Evolutionary conservation across 2,329 filamentous ascomycete genomes (phyloP).

Genomic region (Exophiala lecanii-corni): DNA sequence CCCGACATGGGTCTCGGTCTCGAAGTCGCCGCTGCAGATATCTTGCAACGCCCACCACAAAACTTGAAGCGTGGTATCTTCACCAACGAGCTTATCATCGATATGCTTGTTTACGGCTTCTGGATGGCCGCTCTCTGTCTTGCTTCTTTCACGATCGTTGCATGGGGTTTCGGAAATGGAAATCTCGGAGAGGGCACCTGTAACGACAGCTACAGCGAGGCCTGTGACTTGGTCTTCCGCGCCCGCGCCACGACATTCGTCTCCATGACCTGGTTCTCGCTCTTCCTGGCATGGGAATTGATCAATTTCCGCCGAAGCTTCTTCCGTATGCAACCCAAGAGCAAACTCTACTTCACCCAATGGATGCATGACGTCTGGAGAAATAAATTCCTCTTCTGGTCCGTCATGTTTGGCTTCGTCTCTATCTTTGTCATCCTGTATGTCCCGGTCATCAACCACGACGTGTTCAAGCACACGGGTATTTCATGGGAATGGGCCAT

Average conservation of each 20-base stretch:
- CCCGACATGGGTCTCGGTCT: slow-evolving; percentile 85
- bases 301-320: slow-evolving; percentile 67
- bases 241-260: slow-evolving; percentile 70
- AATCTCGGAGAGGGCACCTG: slow-evolving; percentile 53
- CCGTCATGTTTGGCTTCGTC: slow-evolving; percentile 54
- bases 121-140: slow-evolving; percentile 71
- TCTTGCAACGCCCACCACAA: slow-evolving; percentile 70
- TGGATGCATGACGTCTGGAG: slow-evolving; percentile 66
- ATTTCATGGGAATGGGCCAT: slow-evolving; percentile 69
- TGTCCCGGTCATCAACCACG: slow-evolving; percentile 60
- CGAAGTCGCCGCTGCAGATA: slow-evolving; percentile 68
- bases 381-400: slow-evolving; percentile 68
- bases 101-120: slow-evolving; percentile 74
- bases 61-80: slow-evolving; percentile 63
- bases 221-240: slow-evolving; percentile 62
- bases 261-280: slow-evolving; percentile 69
- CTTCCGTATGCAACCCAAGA: slow-evolving; percentile 66
- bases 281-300: slow-evolving; percentile 77
- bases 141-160: slow-evolving; percentile 58
- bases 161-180: slow-evolving; percentile 60
- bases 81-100: slow-evolving; percentile 64
- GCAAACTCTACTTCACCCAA: slow-evolving; percentile 57
- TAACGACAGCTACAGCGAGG: slow-evolving; percentile 52
- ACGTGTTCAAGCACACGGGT: slow-evolving; percentile 61
- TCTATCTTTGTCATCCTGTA: slow-evolving; percentile 56